Percentiles rank a stretch among this genome's conserved stretches.
Evolutionary conservation across 768 basidiomycete genomes (phyloP).

Genomic region (Rubroboletus pulcherrimus): DNA sequence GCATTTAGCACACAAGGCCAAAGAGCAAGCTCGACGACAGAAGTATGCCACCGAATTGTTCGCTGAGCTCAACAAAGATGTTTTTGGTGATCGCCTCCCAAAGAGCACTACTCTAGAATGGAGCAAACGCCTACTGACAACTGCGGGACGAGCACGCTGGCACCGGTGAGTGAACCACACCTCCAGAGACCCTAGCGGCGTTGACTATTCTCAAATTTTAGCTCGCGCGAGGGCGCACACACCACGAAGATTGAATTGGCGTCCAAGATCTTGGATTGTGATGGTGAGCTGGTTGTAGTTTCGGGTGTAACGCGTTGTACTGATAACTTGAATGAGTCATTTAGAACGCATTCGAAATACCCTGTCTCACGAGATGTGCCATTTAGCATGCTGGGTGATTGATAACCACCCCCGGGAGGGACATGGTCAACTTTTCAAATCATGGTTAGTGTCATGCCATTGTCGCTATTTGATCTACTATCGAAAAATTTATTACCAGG

Average conservation of each 20-base stretch:
- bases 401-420: slow-evolving; percentile 64
- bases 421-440: slow-evolving; percentile 70
- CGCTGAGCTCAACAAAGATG: slow-evolving; percentile 49
- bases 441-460: slow-evolving; percentile 47
- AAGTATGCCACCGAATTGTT: slow-evolving; percentile 60
- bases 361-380: slow-evolving; percentile 90
- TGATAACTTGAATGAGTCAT: neutral
- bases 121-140: slow-evolving; percentile 63
- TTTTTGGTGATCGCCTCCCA: slow-evolving; percentile 57
- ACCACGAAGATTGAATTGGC: slow-evolving; percentile 73
- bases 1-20: slow-evolving; percentile 31
- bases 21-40: slow-evolving; percentile 43
- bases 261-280: slow-evolving; percentile 72
- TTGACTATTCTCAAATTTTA: slow-evolving; percentile 23
- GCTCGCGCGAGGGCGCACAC: slow-evolving; percentile 55
- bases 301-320: too few species aligned
- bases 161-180: slow-evolving; percentile 41
- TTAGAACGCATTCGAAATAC: slow-evolving; percentile 79
- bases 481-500: slow-evolving; percentile 35
- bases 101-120: slow-evolving; percentile 54
- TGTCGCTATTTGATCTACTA: neutral
- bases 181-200: neutral
- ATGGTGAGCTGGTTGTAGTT: slow-evolving; percentile 44
- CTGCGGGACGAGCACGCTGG: slow-evolving; percentile 69
- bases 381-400: slow-evolving; percentile 84